Evolutionary conservation across 2,329 filamentous ascomycete species (phyloP), one percentile per base, ranked within the genome.

Genomic region (Aureobasidium sp.): DNA sequence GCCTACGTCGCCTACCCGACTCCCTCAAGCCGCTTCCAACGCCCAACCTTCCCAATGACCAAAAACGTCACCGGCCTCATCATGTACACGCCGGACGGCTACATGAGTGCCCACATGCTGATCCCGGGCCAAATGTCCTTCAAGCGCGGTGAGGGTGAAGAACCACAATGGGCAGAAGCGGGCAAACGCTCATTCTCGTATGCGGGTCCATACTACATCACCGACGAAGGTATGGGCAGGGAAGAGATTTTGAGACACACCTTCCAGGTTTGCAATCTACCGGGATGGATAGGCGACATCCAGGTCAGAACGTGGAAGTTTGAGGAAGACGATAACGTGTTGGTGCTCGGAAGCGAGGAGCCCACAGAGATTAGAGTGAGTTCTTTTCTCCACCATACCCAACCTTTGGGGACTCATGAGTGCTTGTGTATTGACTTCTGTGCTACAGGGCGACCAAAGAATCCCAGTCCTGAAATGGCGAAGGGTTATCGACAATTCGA

Each of bases 1-100:
- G 74, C 72, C 31, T 74, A 74, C 62, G 68, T 72, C 57, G 72
- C 72, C n/a, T 71, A 73, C 60, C 72, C 72, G 1, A 73, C 72
- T 8, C 67, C 70, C 5, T 61, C 68, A n/a, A 74, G 70, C n/a
- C 63, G 66, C 9, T 67, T 72, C 29, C 71, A 72, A 63, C 54
- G 65, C n/a, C 53, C 63, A 1, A 67, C 64, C 42, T 70, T 70
- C 57, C 71, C 71, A 0, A 71, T 72, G 67, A 69, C 67, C n/a
- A 67, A 68, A 48, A 64, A 69, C 48, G 68, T 67, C 39, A 63
- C 63, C 6, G 71, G 71, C n/a, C 66, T 70, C 22, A 71, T 73
- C 54, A 66, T 72, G 63, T 72, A 73, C 61, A 70, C 70, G 1
- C 67, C 66, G 11, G 67, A 72, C 59, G 70, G 71, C 56, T 70